These are phyloP conservation scores for Fusarium brevicatenulatum DNA, from an alignment of 2,329 filamentous ascomycete species.

Conservation along the genomic window DNA sequence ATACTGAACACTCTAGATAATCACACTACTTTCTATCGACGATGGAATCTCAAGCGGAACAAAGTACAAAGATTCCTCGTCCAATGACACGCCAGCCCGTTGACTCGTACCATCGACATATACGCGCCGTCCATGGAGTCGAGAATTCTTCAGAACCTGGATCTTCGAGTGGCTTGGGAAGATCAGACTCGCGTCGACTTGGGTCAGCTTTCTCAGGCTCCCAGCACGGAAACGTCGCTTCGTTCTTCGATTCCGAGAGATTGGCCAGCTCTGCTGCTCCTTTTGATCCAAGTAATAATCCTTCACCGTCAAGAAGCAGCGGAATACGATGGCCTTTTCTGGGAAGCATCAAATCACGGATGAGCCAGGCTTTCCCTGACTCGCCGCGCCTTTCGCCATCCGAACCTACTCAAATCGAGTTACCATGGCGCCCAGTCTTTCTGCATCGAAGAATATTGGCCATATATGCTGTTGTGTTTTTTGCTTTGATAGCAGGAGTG, in stretches of 20 bases:
- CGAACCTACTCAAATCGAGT: slow-evolving; percentile 41
- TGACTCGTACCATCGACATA: slow-evolving; percentile 43
- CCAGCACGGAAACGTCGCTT: slow-evolving; percentile 32
- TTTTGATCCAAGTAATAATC: slow-evolving; percentile 12
- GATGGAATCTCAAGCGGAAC: slow-evolving; percentile 37
- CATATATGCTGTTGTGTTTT: slow-evolving; percentile 46
- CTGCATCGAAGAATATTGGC: slow-evolving; percentile 48
- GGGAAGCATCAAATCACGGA: slow-evolving; percentile 39
- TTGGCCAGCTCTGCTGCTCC: slow-evolving; percentile 38
- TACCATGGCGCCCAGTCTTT: slow-evolving; percentile 52
- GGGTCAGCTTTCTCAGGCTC: slow-evolving; percentile 8
- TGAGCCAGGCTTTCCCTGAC: slow-evolving; percentile 27
- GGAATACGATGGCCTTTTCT: slow-evolving; percentile 43
- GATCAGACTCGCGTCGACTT: slow-evolving; percentile 22
- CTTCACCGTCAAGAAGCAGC: slow-evolving; percentile 10
- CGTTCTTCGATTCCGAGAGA: slow-evolving; percentile 43
- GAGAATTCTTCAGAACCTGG: slow-evolving; percentile 10
- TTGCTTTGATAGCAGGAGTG: slow-evolving; percentile 43
- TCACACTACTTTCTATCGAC: slow-evolving; percentile 7
- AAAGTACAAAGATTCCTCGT: slow-evolving; percentile 30
- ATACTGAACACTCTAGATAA: slow-evolving; percentile 23
- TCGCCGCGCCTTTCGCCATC: slow-evolving; percentile 21
- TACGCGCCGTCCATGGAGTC: slow-evolving; percentile 42
- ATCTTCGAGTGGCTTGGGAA: slow-evolving; percentile 9
- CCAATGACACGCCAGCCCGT: slow-evolving; percentile 37